These are phyloP conservation scores for Cudoniella acicularis DNA, from an alignment of 495 filamentous ascomycete genomes.

Conservation along the genomic window DNA sequence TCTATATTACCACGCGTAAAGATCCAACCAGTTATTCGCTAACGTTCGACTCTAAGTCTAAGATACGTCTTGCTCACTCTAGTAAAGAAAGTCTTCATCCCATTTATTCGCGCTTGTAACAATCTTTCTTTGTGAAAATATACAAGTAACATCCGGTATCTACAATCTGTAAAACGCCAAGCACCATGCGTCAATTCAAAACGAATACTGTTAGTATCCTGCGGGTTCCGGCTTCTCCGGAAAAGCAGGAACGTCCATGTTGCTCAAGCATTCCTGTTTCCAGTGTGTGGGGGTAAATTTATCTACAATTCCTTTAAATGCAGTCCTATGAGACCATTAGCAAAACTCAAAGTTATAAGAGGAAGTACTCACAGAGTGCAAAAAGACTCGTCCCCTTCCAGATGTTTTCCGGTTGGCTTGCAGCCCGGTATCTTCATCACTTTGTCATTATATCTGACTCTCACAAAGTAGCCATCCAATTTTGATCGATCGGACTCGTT, in stretches of 20 bases:
- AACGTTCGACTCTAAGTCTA: neutral
- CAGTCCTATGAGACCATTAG: slow-evolving; percentile 45
- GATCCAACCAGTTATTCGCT: neutral
- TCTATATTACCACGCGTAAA: no score
- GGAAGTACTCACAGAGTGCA: slow-evolving; percentile 69
- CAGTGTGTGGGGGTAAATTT: slow-evolving; percentile 81
- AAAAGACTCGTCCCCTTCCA: slow-evolving; percentile 84
- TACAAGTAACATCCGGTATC: neutral
- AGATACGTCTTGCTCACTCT: slow-evolving; percentile 10
- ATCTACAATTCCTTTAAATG: slow-evolving; percentile 90
- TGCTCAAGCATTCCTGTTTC: slow-evolving; percentile 68
- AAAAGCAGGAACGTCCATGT: slow-evolving; percentile 54
- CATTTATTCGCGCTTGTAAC: slow-evolving; percentile 40
- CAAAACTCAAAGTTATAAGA: neutral
- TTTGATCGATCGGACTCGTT: slow-evolving; percentile 46
- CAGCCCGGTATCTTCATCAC: slow-evolving; percentile 81
- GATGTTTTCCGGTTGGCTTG: slow-evolving; percentile 69
- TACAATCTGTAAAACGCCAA: slow-evolving; percentile 8
- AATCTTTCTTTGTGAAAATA: neutral
- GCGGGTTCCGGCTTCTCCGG: slow-evolving; percentile 51
- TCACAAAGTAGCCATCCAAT: slow-evolving; percentile 77
- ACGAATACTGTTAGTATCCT: slow-evolving; percentile 39
- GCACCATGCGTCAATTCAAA: neutral
- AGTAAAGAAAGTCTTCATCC: no score
- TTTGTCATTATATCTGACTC: slow-evolving; percentile 87